Base-by-base conservation (phyloP, 805 yeast species). In the Metschnikowia kunwiensis region DNA sequence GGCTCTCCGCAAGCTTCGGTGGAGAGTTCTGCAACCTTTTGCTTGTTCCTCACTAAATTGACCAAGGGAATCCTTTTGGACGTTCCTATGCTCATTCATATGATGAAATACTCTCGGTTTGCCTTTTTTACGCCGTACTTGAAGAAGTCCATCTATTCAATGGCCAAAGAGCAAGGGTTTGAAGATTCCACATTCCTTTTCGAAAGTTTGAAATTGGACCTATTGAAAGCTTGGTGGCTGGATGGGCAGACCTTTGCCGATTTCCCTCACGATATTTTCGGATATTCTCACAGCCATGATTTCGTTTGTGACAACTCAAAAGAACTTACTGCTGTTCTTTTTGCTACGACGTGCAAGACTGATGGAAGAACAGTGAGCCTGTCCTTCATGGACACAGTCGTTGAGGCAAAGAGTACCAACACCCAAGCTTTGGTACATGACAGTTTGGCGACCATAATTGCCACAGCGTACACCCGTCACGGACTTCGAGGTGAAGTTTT, bases 191-290 rank as follows among this genome's bases (percentile, higher is more conserved):
- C 28, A 11, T 33, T 30, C 1, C 38, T 73, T 4, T 69, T 70
- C 42, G 50, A 51, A 31, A 36, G 45, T 9, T 48, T 60, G 18
- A 60, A 54, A 30, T 45, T 61, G 23, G 64, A 63, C 7, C 50
- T 75, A 3, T 51, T 76, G 30, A 68, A 60, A 36, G 57, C 57
- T 14, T 76, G 80, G 79, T 57, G 59, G 51, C 51, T 54, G n/a
- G 59, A 57, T 34, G 54, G 57, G 3, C 30, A 46, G 9, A 45
- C 51, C 3, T 41, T 73, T 10, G 36, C 40, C 0, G 45, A 47
- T 1, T 74, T 75, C 42, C 81, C 80, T 0, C 64, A 29, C 36
- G 41, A 38, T 1, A 36, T 71, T 1, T 65, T 77, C 46, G 74
- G 61, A 0, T 74, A 61, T 43, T 13, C 36, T 1, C 47, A 49